A percentile compares a stretch with the other conserved stretches of the same genome.
phyloP scores from a whole-genome alignment of 2,329 filamentous ascomycete genomes.

The Claviceps purpurea region DNA sequence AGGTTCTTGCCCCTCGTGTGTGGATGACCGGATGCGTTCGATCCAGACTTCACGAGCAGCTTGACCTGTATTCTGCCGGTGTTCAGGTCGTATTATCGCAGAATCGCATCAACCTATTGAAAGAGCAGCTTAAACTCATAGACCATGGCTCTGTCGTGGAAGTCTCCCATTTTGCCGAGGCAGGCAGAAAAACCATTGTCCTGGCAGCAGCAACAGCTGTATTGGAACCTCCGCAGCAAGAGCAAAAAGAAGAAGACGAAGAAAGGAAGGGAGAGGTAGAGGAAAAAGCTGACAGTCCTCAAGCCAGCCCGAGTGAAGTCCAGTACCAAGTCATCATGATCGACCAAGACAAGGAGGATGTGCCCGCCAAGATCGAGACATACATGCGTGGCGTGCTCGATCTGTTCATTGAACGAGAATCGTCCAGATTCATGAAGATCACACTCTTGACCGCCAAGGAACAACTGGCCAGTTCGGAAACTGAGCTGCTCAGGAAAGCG shows the following conservation, averaged over 20 bases:
- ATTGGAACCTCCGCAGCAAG: slow-evolving; percentile 22
- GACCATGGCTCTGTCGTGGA: slow-evolving; percentile 39
- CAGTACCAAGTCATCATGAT: slow-evolving; percentile 36
- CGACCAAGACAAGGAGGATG: slow-evolving; percentile 46
- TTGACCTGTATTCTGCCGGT: slow-evolving; percentile 50
- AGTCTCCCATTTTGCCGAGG: slow-evolving; percentile 45
- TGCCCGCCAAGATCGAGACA: slow-evolving; percentile 43
- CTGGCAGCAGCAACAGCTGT: slow-evolving; percentile 21
- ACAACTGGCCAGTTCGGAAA: slow-evolving; percentile 32
- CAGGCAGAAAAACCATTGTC: slow-evolving; percentile 30
- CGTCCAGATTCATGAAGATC: slow-evolving; percentile 45
- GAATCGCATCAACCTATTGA: slow-evolving; percentile 42
- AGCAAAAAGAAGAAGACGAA: neutral
- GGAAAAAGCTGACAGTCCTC: neutral
- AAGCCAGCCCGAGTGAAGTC: neutral
- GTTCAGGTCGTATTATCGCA: slow-evolving; percentile 50
- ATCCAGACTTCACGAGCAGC: slow-evolving; percentile 46
- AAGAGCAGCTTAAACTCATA: slow-evolving; percentile 33
- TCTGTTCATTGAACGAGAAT: slow-evolving; percentile 44
- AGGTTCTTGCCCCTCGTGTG: slow-evolving; percentile 49
- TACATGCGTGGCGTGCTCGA: slow-evolving; percentile 47
- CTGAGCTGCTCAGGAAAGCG: slow-evolving; percentile 42
- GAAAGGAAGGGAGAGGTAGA: neutral
- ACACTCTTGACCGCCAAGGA: slow-evolving; percentile 41
- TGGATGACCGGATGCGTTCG: slow-evolving; percentile 52